These are phyloP conservation scores for Saccharomyces hybrid DNA, from an alignment of 1,139 yeast species.

Conservation along the genomic window DNA sequence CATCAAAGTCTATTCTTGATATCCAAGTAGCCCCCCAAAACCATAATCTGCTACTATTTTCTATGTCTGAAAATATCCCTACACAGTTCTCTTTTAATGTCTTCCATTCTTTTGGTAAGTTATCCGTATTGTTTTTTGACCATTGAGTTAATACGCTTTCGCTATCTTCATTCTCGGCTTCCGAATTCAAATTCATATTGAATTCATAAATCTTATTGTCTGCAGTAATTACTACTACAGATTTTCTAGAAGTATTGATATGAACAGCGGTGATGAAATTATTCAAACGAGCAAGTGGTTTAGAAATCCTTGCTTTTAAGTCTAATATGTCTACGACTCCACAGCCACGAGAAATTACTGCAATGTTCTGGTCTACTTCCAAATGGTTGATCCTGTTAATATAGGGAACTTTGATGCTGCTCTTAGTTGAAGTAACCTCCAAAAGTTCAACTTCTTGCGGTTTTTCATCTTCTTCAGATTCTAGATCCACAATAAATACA, in stretches of 20 bases:
- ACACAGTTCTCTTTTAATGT: conserved; percentile 60
- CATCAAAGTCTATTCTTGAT: conserved; percentile 60
- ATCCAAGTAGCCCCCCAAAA: conserved; percentile 85
- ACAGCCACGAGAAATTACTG: conserved; percentile 53
- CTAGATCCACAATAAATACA: conserved; percentile 43
- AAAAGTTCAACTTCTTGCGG: conserved; percentile 33
- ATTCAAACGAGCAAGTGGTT: conserved; percentile 44
- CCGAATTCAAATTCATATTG: conserved; percentile 9
- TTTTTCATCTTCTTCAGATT: conserved; percentile 38
- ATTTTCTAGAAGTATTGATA: conserved; percentile 42
- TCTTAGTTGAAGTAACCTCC: conserved; percentile 28
- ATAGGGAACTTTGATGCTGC: conserved; percentile 31
- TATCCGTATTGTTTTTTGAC: conserved; percentile 72
- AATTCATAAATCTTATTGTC: conserved; percentile 74
- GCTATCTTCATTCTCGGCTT: conserved; percentile 6
- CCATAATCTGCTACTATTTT: conserved; percentile 51
- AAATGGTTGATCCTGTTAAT: conserved; percentile 44
- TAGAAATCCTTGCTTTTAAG: conserved; percentile 19
- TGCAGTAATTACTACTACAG: conserved; percentile 59
- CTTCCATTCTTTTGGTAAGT: conserved; percentile 59
- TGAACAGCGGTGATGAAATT: conserved; percentile 56
- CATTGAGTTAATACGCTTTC: conserved; percentile 53
- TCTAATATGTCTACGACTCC: conserved; percentile 59
- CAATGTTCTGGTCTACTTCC: conserved; percentile 37
- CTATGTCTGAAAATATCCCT: conserved; percentile 50